Base-by-base conservation (phyloP, 805 yeast species). In the Barnettozyma vustinii region DNA sequence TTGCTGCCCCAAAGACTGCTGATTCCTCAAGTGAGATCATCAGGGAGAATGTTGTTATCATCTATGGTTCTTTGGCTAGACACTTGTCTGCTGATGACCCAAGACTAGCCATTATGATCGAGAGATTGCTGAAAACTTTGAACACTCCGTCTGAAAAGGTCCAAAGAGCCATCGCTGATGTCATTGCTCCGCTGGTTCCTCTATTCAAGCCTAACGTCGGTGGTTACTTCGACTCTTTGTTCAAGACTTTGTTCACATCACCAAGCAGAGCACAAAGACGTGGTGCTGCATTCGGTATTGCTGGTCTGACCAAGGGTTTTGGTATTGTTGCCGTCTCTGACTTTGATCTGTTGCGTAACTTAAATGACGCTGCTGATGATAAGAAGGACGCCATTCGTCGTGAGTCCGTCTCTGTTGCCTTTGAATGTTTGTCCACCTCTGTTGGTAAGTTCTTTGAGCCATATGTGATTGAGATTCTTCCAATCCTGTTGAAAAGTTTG, bases 271-370 rank as follows among this genome's bases (percentile, higher is more conserved):
- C 74, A 5, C 67, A 69, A 5, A 77, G 96, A 62, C 78, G 92
- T 55, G 99, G 98, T 61, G 92, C 97, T 2, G 98, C 98, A 1
- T 90, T 87, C 69, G 99, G 98, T 65, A 77, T 94, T 57, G 87
- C 98, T 20, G 99, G 99, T 54, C 68, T 94, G 41, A 92, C 87
- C 3, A 84, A 87, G 61, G 99, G 99, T 50, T 77, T 81, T 20
- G 99, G 99, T 56, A 80, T 94, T 46, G 75, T 80, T 51, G 76
- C 95, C 0, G 69, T 94, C 46, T 76, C 87, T 10, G 84, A 84
- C 44, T 81, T 79, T 61, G 96, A 88, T 58, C 75, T 94, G 40
- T 81, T 89, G 49, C 76, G 96, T 48, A 77, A 76, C 40, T 69
- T 94, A 52, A 75, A 79, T 6, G 90, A 84, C 40, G 97, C 96